Evolutionary conservation across 768 basidiomycete genomes (phyloP).

Genomic region (Lactarius quietus): DNA sequence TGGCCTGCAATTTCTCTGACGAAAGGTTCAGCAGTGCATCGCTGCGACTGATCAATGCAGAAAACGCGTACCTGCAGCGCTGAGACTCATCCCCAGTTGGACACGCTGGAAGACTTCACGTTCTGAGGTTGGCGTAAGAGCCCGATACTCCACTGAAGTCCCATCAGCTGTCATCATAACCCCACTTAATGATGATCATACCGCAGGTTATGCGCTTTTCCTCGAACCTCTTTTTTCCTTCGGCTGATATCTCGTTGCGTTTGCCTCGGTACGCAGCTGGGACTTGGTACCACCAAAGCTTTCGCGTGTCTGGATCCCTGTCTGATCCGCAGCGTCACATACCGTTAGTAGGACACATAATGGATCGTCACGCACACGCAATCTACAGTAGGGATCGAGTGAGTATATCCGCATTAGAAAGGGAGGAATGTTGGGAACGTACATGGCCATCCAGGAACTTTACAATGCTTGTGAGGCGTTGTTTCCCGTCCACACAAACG

Average conservation of each 20-base stretch:
- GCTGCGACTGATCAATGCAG: not conserved
- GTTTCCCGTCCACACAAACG: constrained; percentile 53
- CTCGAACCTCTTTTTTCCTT: constrained; percentile 49
- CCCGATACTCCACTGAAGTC: constrained; percentile 56
- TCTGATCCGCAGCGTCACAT: constrained; percentile 40
- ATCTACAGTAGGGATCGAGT: constrained; percentile 38
- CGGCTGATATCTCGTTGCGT: constrained; percentile 51
- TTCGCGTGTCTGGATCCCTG: constrained; percentile 53
- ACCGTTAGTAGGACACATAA: constrained; percentile 23
- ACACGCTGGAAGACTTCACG: constrained; percentile 83
- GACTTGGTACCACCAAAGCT: constrained; percentile 59
- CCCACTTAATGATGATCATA: constrained; percentile 28
- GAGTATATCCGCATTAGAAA: not conserved
- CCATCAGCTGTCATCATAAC: not conserved
- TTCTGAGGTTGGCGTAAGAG: constrained; percentile 52
- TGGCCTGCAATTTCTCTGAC: constrained; percentile 75
- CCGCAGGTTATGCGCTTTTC: constrained; percentile 65
- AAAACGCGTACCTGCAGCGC: constrained; percentile 55
- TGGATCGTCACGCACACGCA: constrained; percentile 42
- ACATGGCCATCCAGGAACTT: constrained; percentile 45
- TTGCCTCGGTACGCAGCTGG: constrained; percentile 43
- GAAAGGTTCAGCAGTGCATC: constrained; percentile 1
- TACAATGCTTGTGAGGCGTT: constrained; percentile 46
- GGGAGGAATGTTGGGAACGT: not conserved
- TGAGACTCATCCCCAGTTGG: constrained; percentile 72